Conservation (phyloP, 1,284 basidiomycete genomes). For the Cryptococcus sp. region DNA sequence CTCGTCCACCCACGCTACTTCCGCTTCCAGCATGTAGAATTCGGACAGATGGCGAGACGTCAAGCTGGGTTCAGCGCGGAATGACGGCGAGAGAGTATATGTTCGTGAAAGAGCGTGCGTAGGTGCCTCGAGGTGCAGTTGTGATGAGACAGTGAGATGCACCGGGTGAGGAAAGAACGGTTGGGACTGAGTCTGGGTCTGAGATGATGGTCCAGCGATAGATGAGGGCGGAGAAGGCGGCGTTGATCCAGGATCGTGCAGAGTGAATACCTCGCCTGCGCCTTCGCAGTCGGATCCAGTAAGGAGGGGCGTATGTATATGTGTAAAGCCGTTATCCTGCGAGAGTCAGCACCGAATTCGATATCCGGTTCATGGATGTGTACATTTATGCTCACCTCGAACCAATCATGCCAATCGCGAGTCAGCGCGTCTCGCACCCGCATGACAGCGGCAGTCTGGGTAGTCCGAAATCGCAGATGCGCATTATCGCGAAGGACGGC, state of each 20-base stretch:
- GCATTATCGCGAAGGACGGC: constrained; percentile 78
- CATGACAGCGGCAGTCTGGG: constrained; percentile 69
- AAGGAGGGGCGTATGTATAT: constrained; percentile 81
- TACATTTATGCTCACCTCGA: constrained; percentile 61
- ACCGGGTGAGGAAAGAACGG: constrained; percentile 58
- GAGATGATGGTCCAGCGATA: constrained; percentile 24
- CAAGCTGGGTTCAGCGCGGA: constrained; percentile 85
- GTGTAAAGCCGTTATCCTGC: constrained; percentile 73
- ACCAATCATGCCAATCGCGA: constrained; percentile 63
- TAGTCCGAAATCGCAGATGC: constrained; percentile 79
- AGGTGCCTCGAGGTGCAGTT: constrained; percentile 91
- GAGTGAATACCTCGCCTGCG: constrained; percentile 88
- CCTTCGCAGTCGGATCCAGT: constrained; percentile 95
- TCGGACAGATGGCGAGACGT: constrained; percentile 93
- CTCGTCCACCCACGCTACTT: constrained; percentile 66
- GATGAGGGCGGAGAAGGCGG: constrained; percentile 16
- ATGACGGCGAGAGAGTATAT: constrained; percentile 88
- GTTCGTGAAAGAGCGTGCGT: constrained; percentile 75
- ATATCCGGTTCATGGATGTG: neutral
- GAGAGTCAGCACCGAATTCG: neutral
- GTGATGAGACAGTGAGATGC: constrained; percentile 92
- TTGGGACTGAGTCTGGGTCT: constrained; percentile 37
- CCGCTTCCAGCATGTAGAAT: constrained; percentile 99
- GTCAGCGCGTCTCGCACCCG: constrained; percentile 66
- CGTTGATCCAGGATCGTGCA: constrained; percentile 46